Percentiles rank a stretch among this genome's conserved stretches.
These are phyloP conservation scores for Wallemia ichthyophaga DNA, from an alignment of 1,284 basidiomycete species.

Conservation along the genomic window DNA sequence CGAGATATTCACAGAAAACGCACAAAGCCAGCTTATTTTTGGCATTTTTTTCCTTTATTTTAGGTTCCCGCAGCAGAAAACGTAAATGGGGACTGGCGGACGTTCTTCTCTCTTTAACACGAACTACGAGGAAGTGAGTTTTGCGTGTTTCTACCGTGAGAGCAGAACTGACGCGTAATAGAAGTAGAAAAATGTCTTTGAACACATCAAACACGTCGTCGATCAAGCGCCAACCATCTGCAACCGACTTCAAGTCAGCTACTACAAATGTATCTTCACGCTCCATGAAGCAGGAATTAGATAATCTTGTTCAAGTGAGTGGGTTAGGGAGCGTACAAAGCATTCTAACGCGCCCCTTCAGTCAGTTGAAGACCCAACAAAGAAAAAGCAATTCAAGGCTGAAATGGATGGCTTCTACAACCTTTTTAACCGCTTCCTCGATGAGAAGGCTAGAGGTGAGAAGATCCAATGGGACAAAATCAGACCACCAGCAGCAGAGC, in stretches of 20 bases:
- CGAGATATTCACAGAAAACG: no score
- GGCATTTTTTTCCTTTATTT: no score
- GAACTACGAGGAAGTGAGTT: no score
- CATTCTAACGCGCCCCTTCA: not conserved
- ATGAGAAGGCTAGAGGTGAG: conserved; percentile 74
- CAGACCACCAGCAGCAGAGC: conserved; percentile 70
- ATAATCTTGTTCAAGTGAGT: conserved; percentile 39
- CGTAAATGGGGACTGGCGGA: no score
- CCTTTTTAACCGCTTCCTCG: conserved; percentile 91
- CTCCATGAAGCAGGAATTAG: conserved; percentile 95
- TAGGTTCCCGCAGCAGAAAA: no score
- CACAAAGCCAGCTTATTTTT: no score
- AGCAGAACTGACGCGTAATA: no score
- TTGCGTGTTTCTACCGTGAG: no score
- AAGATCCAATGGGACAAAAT: conserved; percentile 96
- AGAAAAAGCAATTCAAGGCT: conserved; percentile 59
- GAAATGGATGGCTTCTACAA: conserved; percentile 99
- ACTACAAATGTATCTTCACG: conserved; percentile 92
- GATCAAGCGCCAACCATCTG: not conserved
- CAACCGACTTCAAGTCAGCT: conserved; percentile 63
- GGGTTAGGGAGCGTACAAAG: no score
- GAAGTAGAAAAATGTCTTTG: not conserved
- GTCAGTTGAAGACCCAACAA: conserved; percentile 41
- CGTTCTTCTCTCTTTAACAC: no score
- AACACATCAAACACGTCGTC: not conserved